Base-by-base conservation (phyloP, 1,139 yeast genomes). In the Kluyveromyces sp. region DNA sequence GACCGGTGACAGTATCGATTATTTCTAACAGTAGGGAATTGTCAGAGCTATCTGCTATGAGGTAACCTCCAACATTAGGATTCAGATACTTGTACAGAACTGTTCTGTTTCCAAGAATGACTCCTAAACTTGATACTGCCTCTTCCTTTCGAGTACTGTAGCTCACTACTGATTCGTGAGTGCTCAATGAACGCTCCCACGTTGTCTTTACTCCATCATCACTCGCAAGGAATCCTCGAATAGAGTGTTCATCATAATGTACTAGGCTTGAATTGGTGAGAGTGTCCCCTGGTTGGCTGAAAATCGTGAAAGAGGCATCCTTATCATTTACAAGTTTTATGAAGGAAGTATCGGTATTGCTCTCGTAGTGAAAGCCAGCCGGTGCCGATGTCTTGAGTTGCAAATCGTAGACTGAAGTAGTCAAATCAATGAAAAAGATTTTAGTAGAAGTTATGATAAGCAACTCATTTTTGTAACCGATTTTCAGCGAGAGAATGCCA, bases 11-110 rank as follows among this genome's bases (percentile, higher is more conserved):
- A 0, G 80, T 72, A 59, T 89, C 94, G 26, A 88, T 46, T 7
- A 89, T 56, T 49, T 75, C 69, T 19, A 86, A 58, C 17, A 62
- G 67, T 29, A 82, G 51, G 0, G 47, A 45, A 1, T 59, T 52
- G 0, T 59, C 50, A 1, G 48, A 53, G 2, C 58, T 57, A 45
- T 74, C 66, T 35, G 65, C 60, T 1, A 80, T 71, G 1, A 83
- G 71, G 33, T 82, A 66, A 0, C 84, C 74, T 2, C 82, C 68
- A 17, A 78, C 50, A 54, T 85, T 80, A 25, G 89, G 94, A 56
- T 85, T 75, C 49, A 89, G 68, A 61, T 85, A 89, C 64, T 89
- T 92, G 74, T 89, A 88, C 39, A 88, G 66, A 1, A 88, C 94
- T 1, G 81, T 71, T 56, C 87, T 75, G 55, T 84, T 80, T 17